Percentiles rank a stretch among this genome's conserved stretches.
Evolutionary conservation across 2,329 filamentous ascomycete genomes (phyloP).

Genomic region (Venturia pyrina): DNA sequence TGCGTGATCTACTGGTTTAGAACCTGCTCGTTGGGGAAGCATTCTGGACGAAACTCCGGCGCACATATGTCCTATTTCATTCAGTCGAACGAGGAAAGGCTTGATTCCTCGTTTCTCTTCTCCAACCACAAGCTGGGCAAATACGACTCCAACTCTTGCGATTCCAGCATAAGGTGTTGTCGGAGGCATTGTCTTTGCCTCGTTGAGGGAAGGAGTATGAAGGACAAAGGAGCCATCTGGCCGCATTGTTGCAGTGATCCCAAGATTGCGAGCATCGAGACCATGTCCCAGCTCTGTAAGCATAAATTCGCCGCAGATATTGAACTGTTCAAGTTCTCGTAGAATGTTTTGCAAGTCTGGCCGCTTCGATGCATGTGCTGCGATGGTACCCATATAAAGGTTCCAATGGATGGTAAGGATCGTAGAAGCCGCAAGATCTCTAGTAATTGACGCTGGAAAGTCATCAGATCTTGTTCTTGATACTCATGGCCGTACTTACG

Average conservation of each 20-base stretch:
- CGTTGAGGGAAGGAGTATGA: conserved; percentile 22
- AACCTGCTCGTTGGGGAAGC: conserved; percentile 21
- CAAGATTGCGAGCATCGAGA: conserved; percentile 29
- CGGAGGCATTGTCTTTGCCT: conserved; percentile 25
- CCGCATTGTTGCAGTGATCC: conserved; percentile 28
- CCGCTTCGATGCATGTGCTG: neutral
- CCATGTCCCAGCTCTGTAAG: conserved; percentile 33
- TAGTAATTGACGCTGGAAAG: no score
- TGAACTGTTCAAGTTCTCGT: conserved; percentile 17
- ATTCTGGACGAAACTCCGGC: conserved; percentile 21
- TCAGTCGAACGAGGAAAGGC: conserved; percentile 24
- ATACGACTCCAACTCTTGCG: conserved; percentile 23
- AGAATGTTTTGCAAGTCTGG: conserved; percentile 16
- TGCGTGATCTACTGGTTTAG: conserved; percentile 23
- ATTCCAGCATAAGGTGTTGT: conserved; percentile 18
- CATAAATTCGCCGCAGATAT: conserved; percentile 26
- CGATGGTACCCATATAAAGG: conserved; percentile 22
- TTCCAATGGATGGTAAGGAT: conserved; percentile 24
- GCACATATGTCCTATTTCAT: conserved; percentile 19
- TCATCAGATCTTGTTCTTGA: no score
- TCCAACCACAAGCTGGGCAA: conserved; percentile 23
- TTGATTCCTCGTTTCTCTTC: conserved; percentile 21
- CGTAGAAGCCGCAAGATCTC: neutral
- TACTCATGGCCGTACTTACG: no score
- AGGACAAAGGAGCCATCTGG: conserved; percentile 26